Evolutionary conservation across 2,329 filamentous ascomycete species (phyloP).

Genomic region (Dothideomycetidae sp.): DNA sequence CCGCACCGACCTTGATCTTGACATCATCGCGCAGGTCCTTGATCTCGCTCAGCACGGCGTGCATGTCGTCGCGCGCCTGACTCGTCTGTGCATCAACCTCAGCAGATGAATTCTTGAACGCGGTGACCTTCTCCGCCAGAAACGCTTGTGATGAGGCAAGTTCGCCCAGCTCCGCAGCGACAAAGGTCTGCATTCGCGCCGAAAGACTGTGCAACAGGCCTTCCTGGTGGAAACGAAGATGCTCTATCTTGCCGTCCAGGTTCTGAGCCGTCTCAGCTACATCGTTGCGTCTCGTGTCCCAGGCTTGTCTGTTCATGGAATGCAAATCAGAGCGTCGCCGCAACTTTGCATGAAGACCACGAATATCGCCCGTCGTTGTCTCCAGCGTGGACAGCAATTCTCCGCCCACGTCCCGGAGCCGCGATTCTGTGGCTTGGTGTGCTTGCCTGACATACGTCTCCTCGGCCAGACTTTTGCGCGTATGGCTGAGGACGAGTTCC

Average conservation of each 20-base stretch:
- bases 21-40: slow-evolving; percentile 78
- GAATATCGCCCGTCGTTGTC: slow-evolving; percentile 65
- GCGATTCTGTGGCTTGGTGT: slow-evolving; percentile 70
- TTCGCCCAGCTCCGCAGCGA: slow-evolving; percentile 58
- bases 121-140: slow-evolving; percentile 52
- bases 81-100: slow-evolving; percentile 55
- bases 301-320: slow-evolving; percentile 59
- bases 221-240: slow-evolving; percentile 59
- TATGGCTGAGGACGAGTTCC: slow-evolving; percentile 66
- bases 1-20: slow-evolving; percentile 71
- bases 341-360: slow-evolving; percentile 73
- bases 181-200: slow-evolving; percentile 59
- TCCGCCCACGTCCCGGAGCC: slow-evolving; percentile 58
- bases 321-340: slow-evolving; percentile 75
- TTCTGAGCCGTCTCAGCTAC: slow-evolving; percentile 63
- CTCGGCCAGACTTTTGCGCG: slow-evolving; percentile 60
- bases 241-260: slow-evolving; percentile 60
- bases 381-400: slow-evolving; percentile 65
- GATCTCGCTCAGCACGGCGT: slow-evolving; percentile 81
- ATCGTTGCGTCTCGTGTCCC: slow-evolving; percentile 61
- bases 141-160: slow-evolving; percentile 56
- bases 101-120: slow-evolving; percentile 53
- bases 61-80: slow-evolving; percentile 70
- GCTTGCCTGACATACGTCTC: slow-evolving; percentile 69
- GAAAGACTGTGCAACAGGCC: slow-evolving; percentile 55